Evolutionary conservation across 179 eudicot species (phyloP), one percentile per base, ranked within the genome.

Genomic region (Silene noctiflora): DNA sequence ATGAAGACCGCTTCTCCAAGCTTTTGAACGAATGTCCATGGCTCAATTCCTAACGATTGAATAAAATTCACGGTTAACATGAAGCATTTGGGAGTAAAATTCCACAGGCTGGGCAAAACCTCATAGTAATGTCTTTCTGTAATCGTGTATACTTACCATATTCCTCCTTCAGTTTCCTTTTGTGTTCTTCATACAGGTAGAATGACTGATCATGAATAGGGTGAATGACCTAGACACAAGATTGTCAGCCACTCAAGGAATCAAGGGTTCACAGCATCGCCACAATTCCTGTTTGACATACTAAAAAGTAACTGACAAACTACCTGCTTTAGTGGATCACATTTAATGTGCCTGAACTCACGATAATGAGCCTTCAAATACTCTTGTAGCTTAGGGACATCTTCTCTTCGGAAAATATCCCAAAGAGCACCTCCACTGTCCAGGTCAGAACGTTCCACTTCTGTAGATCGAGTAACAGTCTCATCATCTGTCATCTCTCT

Each of bases 1-100:
- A 94, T 92, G 71, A 94, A 87, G 58, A 92, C 97, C 4, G 97
- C 97, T 78, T 90, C 98, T 61, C 97, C 98, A 74, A 88, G 89
- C 27, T 75, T 85, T 71, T 94, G 98, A 66, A 85, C 88, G 70
- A 94, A 92, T 58, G 97, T 90, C 98, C 98, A 94, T 4, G 98
- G 92, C 73, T 89, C 97, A 25, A 94, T 77, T 14, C 92, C 97
- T 90, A 78, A 21, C 58, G 72, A 24, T 71, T 13, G 55, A 6
- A 56, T 17, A 74, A 16, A 63, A 77, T 4, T 53, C 8, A 61
- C 31, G 14, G 4, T 22, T 61, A 51, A 16, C 7, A 3, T 22
- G 71, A 3, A 6, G 31, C 11, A 53, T 14, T 16, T 8, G 25
- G 22, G 12, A 63, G n/a, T 53, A 25, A 16, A 22, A 24, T 1